Evolutionary conservation across 2,329 filamentous ascomycete genomes (phyloP), one percentile per base, ranked within the genome.

Genomic region (Pyricularia pennisetigena): DNA sequence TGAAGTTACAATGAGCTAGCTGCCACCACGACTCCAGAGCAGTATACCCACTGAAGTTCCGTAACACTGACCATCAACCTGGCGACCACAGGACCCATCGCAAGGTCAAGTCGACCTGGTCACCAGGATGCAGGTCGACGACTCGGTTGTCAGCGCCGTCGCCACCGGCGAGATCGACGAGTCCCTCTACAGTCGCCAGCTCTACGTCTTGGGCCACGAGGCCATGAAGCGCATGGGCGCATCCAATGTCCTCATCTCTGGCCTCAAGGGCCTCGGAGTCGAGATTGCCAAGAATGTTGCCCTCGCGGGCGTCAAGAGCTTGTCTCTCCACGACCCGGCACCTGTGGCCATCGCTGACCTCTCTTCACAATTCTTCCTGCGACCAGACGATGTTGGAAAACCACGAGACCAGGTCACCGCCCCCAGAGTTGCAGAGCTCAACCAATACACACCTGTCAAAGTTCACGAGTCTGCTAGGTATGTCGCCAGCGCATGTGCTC

Each of bases 181-280:
- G 77, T 88, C 88, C 68, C 86, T 91, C 73, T 91, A 91, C 82
- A 90, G 88, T 77, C 85, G 88, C 76, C 88, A 91, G 80, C 88
- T 91, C 73, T 90, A 90, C 76, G 88, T 90, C 70, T 78, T 90
- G 67, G 88, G 88, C 71, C 88, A 90, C 74, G 88, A 90, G 79
- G 95, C 95, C 72, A 99, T 99, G 95, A 98, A 97, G 85, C 93
- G 95, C 75, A 99, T 99, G 95, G 88, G 94, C 75, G 92, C 93
- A 70, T 98, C 95, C 68, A 96, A 98, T 76, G 87, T 99, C 70
- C 90, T 99, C 67, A 85, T 99, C 68, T 91, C 94, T 71, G 95
- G 95, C 71, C 83, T 98, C 73, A 94, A 95, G 79, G 95, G 95
- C 67, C 86, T 99, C 59, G 95, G 95, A 82, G 94, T 97, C 68